phyloP scores from a whole-genome alignment of 495 filamentous ascomycete genomes.

The Penicillium longicatenatum region DNA sequence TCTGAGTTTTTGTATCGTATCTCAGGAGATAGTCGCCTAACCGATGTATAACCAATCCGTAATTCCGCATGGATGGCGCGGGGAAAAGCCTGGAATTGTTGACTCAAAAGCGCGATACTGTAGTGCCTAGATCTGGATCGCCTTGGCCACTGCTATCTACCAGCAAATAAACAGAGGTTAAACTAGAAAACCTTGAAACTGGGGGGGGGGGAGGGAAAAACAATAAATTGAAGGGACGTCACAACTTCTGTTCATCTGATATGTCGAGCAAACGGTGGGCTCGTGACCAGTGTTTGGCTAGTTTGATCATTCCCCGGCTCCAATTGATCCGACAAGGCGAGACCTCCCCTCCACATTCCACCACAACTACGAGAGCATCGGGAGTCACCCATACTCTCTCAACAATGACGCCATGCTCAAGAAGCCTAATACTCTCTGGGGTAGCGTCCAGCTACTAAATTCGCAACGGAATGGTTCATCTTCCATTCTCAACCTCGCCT shows the following conservation, averaged over 20 bases:
- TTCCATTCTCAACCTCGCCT: constrained; percentile 6
- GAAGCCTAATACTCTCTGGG: constrained; percentile 29
- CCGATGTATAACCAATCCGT: too few species aligned
- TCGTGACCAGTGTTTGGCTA: not conserved
- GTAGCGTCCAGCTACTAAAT: constrained; percentile 34
- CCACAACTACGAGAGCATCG: constrained; percentile 13
- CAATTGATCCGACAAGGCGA: not conserved
- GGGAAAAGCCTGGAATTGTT: too few species aligned
- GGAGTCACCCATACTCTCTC: constrained; percentile 22
- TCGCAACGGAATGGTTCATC: constrained; percentile 23
- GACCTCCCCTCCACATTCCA: not conserved
- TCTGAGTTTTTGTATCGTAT: not conserved
- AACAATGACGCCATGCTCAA: constrained; percentile 47
- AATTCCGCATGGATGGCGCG: too few species aligned
- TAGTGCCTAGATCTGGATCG: too few species aligned
- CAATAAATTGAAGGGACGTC: not conserved
- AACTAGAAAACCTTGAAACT: too few species aligned
- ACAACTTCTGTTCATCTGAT: not conserved
- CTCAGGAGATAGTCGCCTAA: too few species aligned
- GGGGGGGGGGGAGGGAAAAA: too few species aligned
- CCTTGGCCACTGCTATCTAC: too few species aligned
- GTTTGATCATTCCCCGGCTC: not conserved
- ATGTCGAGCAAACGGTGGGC: not conserved
- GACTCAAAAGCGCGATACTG: too few species aligned
- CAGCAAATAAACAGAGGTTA: too few species aligned